These are phyloP conservation scores for Pleurozium schreberi DNA, from an alignment of 225 moss, liverwort and hornwort species.

Conservation along the genomic window DNA sequence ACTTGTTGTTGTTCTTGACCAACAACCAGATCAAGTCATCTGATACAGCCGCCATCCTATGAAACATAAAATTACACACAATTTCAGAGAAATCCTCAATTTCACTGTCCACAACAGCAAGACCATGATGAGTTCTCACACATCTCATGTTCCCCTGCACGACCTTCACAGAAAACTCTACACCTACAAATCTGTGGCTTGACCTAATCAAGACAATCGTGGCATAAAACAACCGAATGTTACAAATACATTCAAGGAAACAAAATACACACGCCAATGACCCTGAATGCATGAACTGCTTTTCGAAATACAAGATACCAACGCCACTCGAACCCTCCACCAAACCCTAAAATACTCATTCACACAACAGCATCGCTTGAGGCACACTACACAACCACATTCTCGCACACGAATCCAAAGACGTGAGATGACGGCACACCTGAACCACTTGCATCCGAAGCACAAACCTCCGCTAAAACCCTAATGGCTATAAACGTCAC, in stretches of 20 bases:
- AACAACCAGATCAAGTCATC: slow-evolving; percentile 88
- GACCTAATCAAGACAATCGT: neutral
- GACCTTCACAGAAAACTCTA: neutral
- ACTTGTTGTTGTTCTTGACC: slow-evolving; percentile 83
- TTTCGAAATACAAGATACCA: neutral
- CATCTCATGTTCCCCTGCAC: no score
- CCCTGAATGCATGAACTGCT: neutral
- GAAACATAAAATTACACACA: neutral
- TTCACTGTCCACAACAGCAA: neutral
- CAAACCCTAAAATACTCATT: neutral
- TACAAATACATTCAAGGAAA: neutral
- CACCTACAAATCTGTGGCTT: neutral
- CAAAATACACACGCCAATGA: neutral
- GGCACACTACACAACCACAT: neutral
- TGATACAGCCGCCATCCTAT: slow-evolving; percentile 42
- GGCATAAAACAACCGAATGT: neutral
- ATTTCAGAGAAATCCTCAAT: neutral
- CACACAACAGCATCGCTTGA: neutral
- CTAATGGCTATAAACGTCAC: neutral
- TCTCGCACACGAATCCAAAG: neutral
- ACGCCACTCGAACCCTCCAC: neutral
- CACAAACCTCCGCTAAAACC: neutral
- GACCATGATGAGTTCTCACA: no score
- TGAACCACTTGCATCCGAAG: neutral
- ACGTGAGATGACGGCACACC: no score